Evolutionary conservation across 1,284 basidiomycete species (phyloP).

Genomic region (Pascua sp.): DNA sequence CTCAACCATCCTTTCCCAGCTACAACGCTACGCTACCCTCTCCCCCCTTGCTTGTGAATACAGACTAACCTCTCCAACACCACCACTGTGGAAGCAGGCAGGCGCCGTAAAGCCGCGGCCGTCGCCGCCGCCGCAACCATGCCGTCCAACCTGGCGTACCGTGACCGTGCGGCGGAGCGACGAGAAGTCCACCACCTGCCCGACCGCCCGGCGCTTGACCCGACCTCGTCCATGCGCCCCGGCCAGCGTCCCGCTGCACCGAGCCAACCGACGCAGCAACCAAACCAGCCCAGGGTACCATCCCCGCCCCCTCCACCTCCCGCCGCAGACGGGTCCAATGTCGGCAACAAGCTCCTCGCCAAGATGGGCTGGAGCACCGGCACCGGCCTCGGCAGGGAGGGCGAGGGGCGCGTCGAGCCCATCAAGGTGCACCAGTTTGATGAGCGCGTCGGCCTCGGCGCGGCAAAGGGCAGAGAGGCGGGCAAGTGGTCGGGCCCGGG

Average conservation of each 20-base stretch:
- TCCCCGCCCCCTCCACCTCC: slow-evolving; percentile 55
- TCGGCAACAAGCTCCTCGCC: slow-evolving; percentile 84
- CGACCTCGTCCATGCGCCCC: slow-evolving; percentile 53
- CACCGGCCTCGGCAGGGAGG: slow-evolving; percentile 72
- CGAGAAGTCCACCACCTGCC: slow-evolving; percentile 85
- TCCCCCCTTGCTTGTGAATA: slow-evolving; percentile 17
- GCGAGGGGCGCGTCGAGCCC: slow-evolving; percentile 79
- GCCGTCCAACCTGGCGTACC: slow-evolving; percentile 63
- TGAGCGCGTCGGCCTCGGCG: slow-evolving; percentile 78
- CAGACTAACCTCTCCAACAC: slow-evolving; percentile 78
- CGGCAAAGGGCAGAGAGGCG: slow-evolving; percentile 78
- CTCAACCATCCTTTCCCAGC: not conserved
- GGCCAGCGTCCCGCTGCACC: slow-evolving; percentile 25
- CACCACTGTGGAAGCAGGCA: slow-evolving; percentile 66
- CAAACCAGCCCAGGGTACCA: not conserved
- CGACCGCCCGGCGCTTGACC: slow-evolving; percentile 61
- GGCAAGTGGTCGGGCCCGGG: slow-evolving; percentile 61
- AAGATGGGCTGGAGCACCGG: slow-evolving; percentile 96
- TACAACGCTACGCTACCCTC: slow-evolving; percentile 4
- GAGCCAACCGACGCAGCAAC: not conserved
- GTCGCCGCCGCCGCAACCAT: slow-evolving; percentile 41
- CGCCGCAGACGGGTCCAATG: slow-evolving; percentile 71
- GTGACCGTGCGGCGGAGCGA: slow-evolving; percentile 85
- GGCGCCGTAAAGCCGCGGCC: slow-evolving; percentile 61
- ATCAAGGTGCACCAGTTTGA: slow-evolving; percentile 81